A percentile compares a stretch with the other conserved stretches of the same genome.
phyloP scores from a whole-genome alignment of 306 rosid genomes.

The Acacia crassicarpa region DNA sequence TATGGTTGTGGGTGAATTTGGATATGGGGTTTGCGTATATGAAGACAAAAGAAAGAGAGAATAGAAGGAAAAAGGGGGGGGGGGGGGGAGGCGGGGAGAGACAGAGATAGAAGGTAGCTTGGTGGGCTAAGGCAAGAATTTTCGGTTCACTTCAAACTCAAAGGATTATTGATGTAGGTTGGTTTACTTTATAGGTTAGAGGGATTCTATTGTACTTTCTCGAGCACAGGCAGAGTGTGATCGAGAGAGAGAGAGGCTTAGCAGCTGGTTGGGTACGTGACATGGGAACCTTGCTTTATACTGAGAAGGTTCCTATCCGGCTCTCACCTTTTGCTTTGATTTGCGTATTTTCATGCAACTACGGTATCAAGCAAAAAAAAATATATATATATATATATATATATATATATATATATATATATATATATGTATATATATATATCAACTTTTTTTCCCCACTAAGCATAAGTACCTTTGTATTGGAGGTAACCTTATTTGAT shows the following conservation, averaged over 20 bases:
- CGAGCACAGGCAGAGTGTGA: constrained; percentile 26
- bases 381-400: too few species aligned
- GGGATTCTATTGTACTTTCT: constrained; percentile 54
- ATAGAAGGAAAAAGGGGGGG: neutral
- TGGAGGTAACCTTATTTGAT: too few species aligned
- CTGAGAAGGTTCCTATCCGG: constrained; percentile 45
- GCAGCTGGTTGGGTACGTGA: constrained; percentile 55
- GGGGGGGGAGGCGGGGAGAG: neutral
- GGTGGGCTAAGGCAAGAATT: constrained; percentile 29
- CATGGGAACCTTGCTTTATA: constrained; percentile 51
- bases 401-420: too few species aligned
- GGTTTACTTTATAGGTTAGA: constrained; percentile 63
- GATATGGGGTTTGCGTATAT: neutral
- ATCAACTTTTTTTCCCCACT: too few species aligned
- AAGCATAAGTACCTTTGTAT: too few species aligned
- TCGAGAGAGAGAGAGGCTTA: constrained; percentile 13
- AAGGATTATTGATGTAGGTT: constrained; percentile 27
- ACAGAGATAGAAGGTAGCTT: constrained; percentile 4
- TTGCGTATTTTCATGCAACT: constrained; percentile 58
- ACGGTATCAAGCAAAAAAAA: constrained; percentile 23
- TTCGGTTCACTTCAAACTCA: constrained; percentile 37
- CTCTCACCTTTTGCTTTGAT: constrained; percentile 48
- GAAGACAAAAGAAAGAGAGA: constrained; percentile 8
- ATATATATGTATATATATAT: too few species aligned
- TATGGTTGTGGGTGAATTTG: constrained; percentile 23